Percentiles rank a stretch among this genome's conserved stretches.
Evolutionary conservation across 495 filamentous ascomycete genomes (phyloP).

Genomic region (Podospora conica): DNA sequence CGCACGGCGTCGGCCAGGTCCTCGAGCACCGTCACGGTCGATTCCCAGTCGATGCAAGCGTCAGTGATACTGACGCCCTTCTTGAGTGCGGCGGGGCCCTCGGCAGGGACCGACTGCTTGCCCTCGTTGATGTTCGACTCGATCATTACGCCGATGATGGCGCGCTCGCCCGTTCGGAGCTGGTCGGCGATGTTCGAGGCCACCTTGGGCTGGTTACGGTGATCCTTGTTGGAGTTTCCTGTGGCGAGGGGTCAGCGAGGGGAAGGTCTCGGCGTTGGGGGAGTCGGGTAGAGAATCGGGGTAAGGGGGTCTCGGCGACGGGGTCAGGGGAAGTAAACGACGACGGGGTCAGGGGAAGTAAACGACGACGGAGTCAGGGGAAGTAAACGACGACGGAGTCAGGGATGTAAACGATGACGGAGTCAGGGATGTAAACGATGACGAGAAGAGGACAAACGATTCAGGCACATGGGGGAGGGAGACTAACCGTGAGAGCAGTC

Average conservation of each 20-base stretch:
- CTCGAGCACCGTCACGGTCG: constrained; percentile 78
- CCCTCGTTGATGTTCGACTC: constrained; percentile 97
- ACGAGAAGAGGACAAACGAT: too few relatives aligned
- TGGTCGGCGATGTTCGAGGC: constrained; percentile 77
- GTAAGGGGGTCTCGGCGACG: neutral
- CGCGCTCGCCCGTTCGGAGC: constrained; percentile 77
- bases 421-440: too few relatives aligned
- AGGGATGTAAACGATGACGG: too few relatives aligned
- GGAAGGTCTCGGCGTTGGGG: neutral
- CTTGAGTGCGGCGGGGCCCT: constrained; percentile 71
- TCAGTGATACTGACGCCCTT: constrained; percentile 97
- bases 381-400: neutral
- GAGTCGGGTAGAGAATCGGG: too few relatives aligned
- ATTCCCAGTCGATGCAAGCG: constrained; percentile 93
- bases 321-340: neutral
- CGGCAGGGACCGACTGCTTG: constrained; percentile 84
- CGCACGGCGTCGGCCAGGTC: constrained; percentile 80
- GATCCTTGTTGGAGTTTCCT: constrained; percentile 71
- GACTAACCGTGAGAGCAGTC: constrained; percentile 86
- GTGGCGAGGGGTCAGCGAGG: constrained; percentile 11
- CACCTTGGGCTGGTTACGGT: constrained; percentile 88
- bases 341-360: too few relatives aligned
- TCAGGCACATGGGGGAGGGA: neutral
- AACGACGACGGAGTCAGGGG: too few relatives aligned
- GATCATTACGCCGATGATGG: constrained; percentile 95